A percentile compares a stretch with the other conserved stretches of the same genome.
phyloP scores from a whole-genome alignment of 495 filamentous ascomycete genomes.

The Margaritispora aquatica region DNA sequence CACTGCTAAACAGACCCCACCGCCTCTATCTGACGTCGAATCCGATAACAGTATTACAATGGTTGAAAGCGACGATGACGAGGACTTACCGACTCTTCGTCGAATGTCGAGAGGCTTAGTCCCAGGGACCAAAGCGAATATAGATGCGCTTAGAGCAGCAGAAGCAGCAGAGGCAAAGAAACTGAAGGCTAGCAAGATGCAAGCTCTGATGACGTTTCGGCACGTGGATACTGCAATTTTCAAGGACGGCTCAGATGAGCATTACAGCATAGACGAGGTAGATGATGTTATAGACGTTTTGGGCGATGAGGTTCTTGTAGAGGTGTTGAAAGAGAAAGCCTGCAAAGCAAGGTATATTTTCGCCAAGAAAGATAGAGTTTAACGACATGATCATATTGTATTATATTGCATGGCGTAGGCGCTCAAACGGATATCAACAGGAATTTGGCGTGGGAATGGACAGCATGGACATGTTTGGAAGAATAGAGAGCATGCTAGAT shows the following conservation, averaged over 20 bases:
- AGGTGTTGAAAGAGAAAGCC: constrained; percentile 53
- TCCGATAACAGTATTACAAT: constrained; percentile 23
- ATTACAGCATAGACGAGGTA: constrained; percentile 28
- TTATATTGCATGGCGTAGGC: background rate
- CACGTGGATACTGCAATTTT: constrained; percentile 54
- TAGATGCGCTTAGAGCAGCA: constrained; percentile 49
- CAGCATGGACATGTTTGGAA: background rate
- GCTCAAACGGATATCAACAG: background rate
- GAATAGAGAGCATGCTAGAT: too few relatives aligned
- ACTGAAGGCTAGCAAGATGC: constrained; percentile 36
- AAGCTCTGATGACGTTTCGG: constrained; percentile 58
- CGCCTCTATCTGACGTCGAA: background rate
- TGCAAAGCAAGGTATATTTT: constrained; percentile 61
- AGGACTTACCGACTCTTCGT: constrained; percentile 28
- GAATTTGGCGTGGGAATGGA: background rate
- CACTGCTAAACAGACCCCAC: constrained; percentile 14
- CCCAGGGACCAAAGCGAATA: constrained; percentile 54
- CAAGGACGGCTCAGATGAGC: constrained; percentile 22
- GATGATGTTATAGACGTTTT: constrained; percentile 38
- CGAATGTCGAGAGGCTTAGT: constrained; percentile 27
- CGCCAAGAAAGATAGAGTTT: constrained; percentile 40
- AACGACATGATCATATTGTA: background rate
- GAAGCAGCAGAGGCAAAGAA: constrained; percentile 26
- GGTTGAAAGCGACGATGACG: constrained; percentile 31
- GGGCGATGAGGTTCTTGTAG: constrained; percentile 57